A percentile compares a stretch with the other conserved stretches of the same genome.
Evolutionary conservation across 352 stramenopile genomes (phyloP).

Genomic region (Hyaloperonospora arabidopsidis): DNA sequence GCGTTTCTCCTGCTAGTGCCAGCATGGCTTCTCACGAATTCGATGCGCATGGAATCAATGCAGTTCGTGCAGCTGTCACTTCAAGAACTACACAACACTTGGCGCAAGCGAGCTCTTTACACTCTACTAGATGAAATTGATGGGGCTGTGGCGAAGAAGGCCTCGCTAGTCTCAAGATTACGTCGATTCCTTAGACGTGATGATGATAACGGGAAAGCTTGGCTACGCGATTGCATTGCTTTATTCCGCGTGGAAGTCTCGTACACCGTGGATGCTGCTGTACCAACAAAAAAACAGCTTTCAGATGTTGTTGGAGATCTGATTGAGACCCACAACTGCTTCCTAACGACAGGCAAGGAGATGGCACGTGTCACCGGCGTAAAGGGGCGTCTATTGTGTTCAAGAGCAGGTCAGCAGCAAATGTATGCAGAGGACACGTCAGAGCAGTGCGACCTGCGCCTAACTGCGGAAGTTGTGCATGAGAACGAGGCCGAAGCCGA

Average conservation of each 20-base stretch:
- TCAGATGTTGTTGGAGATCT: constrained; percentile 57
- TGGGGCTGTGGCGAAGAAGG: constrained; percentile 8
- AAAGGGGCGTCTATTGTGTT: constrained; percentile 54
- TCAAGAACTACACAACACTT: constrained; percentile 97
- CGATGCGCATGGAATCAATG: constrained; percentile 99
- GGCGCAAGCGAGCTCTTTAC: constrained; percentile 91
- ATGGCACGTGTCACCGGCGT: constrained; percentile 47
- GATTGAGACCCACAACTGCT: constrained; percentile 46
- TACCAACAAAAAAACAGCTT: constrained; percentile 66
- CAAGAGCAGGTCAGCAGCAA: constrained; percentile 32
- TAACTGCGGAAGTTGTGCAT: constrained; percentile 85
- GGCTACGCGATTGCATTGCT: constrained; percentile 62
- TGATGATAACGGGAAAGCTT: constrained; percentile 28
- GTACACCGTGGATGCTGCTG: constrained; percentile 53
- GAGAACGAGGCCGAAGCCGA: constrained; percentile 85
- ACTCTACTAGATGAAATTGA: constrained; percentile 81
- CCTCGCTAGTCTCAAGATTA: constrained; percentile 41
- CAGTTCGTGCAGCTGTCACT: constrained; percentile 97
- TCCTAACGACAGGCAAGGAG: constrained; percentile 51
- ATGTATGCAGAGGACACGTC: constrained; percentile 36
- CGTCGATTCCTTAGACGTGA: constrained; percentile 55
- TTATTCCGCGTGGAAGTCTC: constrained; percentile 78
- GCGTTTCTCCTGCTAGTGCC: constrained; percentile 74
- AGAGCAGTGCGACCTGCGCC: constrained; percentile 61
- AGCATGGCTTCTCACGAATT: constrained; percentile 98